A percentile compares a stretch with the other conserved stretches of the same genome.
These are phyloP conservation scores for Yarrowia deformans DNA, from an alignment of 805 yeast species.

Conservation along the genomic window DNA sequence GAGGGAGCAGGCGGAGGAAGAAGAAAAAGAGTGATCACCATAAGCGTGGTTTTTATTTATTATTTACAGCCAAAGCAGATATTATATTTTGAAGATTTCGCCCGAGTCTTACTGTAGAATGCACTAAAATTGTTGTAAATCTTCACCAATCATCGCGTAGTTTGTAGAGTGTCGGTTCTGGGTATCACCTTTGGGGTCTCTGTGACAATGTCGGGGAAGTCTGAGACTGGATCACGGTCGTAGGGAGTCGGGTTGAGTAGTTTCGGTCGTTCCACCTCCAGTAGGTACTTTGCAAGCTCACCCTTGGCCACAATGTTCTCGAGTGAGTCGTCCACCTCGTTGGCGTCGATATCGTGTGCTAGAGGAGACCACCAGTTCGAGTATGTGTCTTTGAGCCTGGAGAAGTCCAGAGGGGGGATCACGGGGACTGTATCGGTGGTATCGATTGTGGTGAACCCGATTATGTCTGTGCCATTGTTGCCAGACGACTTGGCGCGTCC, in stretches of 20 bases:
- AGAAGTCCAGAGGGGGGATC: conserved; percentile 23
- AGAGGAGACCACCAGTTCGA: conserved; percentile 20
- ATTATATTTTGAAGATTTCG: not conserved
- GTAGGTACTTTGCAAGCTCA: conserved; percentile 9
- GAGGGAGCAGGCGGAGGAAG: not conserved
- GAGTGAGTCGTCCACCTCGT: conserved; percentile 5
- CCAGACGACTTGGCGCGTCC: conserved; percentile 22
- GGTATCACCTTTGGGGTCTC: conserved; percentile 17
- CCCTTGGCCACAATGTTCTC: conserved; percentile 24
- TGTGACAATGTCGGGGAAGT: not conserved
- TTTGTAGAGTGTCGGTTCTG: not conserved
- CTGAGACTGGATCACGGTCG: conserved; percentile 17
- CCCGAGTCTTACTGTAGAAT: too few species aligned
- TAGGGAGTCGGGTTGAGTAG: not conserved
- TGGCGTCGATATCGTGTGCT: not conserved
- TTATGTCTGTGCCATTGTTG: conserved; percentile 21
- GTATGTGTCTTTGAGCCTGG: not conserved
- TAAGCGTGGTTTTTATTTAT: conserved; percentile 4
- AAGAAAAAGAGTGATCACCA: not conserved
- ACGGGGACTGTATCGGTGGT: not conserved
- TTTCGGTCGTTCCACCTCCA: conserved; percentile 1
- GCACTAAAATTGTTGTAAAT: too few species aligned
- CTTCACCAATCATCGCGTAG: not conserved
- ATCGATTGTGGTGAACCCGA: conserved; percentile 2
- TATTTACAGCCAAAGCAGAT: conserved; percentile 7